Evolutionary conservation across 2,329 filamentous ascomycete genomes (phyloP).

Genomic region (Epichloe sp.): DNA sequence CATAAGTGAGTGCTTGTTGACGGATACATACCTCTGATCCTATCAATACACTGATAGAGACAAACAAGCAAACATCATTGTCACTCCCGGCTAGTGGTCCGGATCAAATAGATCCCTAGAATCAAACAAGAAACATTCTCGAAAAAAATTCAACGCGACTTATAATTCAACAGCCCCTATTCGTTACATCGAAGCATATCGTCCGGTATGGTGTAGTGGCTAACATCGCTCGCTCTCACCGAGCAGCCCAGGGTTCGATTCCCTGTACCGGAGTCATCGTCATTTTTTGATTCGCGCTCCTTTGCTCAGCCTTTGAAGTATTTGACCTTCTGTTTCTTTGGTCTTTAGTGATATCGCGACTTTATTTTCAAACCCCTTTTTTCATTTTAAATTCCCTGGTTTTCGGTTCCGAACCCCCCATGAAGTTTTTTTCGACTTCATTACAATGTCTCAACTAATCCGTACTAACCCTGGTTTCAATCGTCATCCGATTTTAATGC

Average conservation of each 20-base stretch:
- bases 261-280: slow-evolving; percentile 11
- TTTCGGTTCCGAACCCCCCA: not conserved
- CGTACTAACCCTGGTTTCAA: not conserved
- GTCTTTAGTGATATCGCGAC: not conserved
- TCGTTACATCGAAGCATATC: rapidly evolving
- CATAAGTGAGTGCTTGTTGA: too few relatives aligned
- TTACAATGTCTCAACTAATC: not conserved
- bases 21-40: too few relatives aligned
- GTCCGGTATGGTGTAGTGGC: slow-evolving; percentile 24
- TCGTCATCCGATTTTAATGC: not conserved
- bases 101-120: too few relatives aligned
- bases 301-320: too few relatives aligned
- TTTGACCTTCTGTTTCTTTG: not conserved
- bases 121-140: too few relatives aligned
- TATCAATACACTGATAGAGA: too few relatives aligned
- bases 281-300: too few relatives aligned
- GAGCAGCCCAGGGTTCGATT: slow-evolving; percentile 18
- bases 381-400: not conserved
- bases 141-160: too few relatives aligned
- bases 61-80: too few relatives aligned
- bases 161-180: rapidly evolving
- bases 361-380: too few relatives aligned
- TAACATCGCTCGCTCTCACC: slow-evolving; percentile 22
- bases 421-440: not conserved
- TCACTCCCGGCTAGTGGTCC: too few relatives aligned